These are phyloP conservation scores for Leccinum rimulosum DNA, from an alignment of 768 basidiomycete genomes.

Conservation along the genomic window DNA sequence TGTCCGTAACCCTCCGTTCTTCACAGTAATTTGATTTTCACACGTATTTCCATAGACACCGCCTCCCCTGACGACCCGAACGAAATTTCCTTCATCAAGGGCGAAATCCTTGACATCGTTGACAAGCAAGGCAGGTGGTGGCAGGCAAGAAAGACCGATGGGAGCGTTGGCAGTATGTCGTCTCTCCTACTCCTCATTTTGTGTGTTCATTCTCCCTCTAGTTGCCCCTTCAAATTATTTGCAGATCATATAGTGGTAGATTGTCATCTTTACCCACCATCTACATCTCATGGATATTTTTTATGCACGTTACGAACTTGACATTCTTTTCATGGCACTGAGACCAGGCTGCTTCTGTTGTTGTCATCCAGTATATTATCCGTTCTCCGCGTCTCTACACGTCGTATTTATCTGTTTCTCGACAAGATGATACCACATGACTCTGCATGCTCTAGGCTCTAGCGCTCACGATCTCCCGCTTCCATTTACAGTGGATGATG, in stretches of 20 bases:
- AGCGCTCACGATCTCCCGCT: conserved; percentile 6
- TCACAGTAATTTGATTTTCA: conserved; percentile 20
- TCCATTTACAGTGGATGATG: background rate
- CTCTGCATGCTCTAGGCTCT: conserved; percentile 17
- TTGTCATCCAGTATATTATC: conserved; percentile 33
- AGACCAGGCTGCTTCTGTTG: conserved; percentile 23
- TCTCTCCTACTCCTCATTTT: background rate
- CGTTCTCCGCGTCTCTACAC: conserved; percentile 14
- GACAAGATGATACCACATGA: conserved; percentile 33
- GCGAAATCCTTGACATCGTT: conserved; percentile 87
- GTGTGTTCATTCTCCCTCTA: conserved; percentile 30
- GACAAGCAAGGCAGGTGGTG: conserved; percentile 96
- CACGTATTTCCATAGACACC: conserved; percentile 54
- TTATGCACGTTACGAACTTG: conserved; percentile 30
- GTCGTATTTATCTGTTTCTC: conserved; percentile 29
- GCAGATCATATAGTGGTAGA: conserved; percentile 60
- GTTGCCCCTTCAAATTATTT: conserved; percentile 87
- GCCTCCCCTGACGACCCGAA: conserved; percentile 96
- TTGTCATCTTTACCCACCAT: conserved; percentile 8
- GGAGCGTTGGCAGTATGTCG: conserved; percentile 70
- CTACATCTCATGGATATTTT: conserved; percentile 25
- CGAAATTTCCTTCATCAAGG: conserved; percentile 91
- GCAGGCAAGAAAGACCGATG: conserved; percentile 82
- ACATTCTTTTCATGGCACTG: conserved; percentile 31
- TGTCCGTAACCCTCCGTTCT: conserved; percentile 51